These are phyloP conservation scores for Phialophora tarda DNA, from an alignment of 2,329 filamentous ascomycete species.

Conservation along the genomic window DNA sequence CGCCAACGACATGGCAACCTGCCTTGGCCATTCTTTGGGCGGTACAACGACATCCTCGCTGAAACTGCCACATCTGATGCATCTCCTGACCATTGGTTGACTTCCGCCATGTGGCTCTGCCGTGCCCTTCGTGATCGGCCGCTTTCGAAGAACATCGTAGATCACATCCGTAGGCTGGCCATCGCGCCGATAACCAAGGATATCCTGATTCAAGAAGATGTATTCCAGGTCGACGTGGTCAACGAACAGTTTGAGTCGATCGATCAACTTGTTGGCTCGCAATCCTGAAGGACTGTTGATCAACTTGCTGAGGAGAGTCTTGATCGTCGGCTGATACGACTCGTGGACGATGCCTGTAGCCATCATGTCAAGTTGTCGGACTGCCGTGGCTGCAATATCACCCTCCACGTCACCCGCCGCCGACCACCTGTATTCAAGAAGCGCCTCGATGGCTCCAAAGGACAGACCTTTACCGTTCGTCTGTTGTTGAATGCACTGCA, in stretches of 20 bases:
- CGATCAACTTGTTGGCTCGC: slow-evolving; percentile 63
- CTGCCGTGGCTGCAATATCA: slow-evolving; percentile 30
- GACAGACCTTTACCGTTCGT: slow-evolving; percentile 36
- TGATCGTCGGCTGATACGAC: slow-evolving; percentile 55
- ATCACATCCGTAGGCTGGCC: slow-evolving; percentile 17
- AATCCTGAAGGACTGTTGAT: slow-evolving; percentile 69
- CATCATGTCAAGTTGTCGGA: slow-evolving; percentile 40
- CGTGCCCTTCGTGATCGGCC: slow-evolving; percentile 28
- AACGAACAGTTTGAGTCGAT: slow-evolving; percentile 66
- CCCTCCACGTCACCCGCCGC: slow-evolving; percentile 41
- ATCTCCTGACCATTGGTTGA: slow-evolving; percentile 34
- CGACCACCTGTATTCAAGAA: slow-evolving; percentile 35
- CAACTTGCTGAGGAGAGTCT: slow-evolving; percentile 69
- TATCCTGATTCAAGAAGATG: slow-evolving; percentile 59
- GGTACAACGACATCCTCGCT: slow-evolving; percentile 37
- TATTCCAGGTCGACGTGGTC: slow-evolving; percentile 32
- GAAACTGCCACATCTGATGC: slow-evolving; percentile 39
- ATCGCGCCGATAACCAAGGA: slow-evolving; percentile 18
- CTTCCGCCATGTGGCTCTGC: slow-evolving; percentile 22
- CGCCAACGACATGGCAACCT: slow-evolving; percentile 30
- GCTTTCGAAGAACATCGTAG: slow-evolving; percentile 39
- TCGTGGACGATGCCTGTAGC: slow-evolving; percentile 34
- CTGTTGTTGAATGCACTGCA: slow-evolving; percentile 53
- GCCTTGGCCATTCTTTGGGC: slow-evolving; percentile 32
- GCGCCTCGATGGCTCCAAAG: slow-evolving; percentile 34